Percentiles rank a stretch among this genome's conserved stretches.
phyloP scores from a whole-genome alignment of 306 rosid genomes.

The Corylus avellana region DNA sequence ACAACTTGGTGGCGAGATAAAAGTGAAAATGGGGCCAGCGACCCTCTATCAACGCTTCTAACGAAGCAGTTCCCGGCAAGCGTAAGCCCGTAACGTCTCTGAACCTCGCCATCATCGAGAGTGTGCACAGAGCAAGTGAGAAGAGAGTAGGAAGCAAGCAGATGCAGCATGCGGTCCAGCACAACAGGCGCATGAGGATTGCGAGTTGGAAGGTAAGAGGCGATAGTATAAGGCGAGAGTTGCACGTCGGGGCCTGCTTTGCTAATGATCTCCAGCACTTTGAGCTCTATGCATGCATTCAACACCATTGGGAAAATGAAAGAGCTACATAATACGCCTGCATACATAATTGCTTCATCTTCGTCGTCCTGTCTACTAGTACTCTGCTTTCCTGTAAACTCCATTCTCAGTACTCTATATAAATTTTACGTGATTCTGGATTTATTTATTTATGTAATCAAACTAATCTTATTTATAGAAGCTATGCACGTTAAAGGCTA shows the following conservation, averaged over 20 bases:
- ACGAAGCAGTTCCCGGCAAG: constrained; percentile 71
- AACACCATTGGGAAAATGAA: constrained; percentile 80
- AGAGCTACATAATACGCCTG: constrained; percentile 76
- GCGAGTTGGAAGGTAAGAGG: constrained; percentile 54
- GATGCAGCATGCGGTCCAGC: constrained; percentile 73
- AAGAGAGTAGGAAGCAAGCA: constrained; percentile 65
- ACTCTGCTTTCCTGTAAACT: no score
- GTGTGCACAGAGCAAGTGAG: constrained; percentile 43
- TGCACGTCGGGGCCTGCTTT: constrained; percentile 57
- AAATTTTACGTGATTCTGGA: no score
- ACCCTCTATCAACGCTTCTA: constrained; percentile 78
- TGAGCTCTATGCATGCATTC: constrained; percentile 73
- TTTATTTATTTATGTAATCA: no score
- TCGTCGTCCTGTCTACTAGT: constrained; percentile 12
- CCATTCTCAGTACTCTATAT: no score
- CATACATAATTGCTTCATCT: constrained; percentile 78
- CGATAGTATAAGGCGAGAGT: constrained; percentile 53
- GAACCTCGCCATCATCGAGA: constrained; percentile 46
- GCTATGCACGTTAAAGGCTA: no score
- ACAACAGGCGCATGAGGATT: constrained; percentile 66
- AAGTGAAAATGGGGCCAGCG: constrained; percentile 38
- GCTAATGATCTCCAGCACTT: constrained; percentile 68
- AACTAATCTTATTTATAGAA: no score
- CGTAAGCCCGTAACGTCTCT: constrained; percentile 73
- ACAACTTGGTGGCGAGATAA: constrained; percentile 31